These are phyloP conservation scores for Houttuynia cordata DNA, from an alignment of 164 flowering plant species.

Conservation along the genomic window DNA sequence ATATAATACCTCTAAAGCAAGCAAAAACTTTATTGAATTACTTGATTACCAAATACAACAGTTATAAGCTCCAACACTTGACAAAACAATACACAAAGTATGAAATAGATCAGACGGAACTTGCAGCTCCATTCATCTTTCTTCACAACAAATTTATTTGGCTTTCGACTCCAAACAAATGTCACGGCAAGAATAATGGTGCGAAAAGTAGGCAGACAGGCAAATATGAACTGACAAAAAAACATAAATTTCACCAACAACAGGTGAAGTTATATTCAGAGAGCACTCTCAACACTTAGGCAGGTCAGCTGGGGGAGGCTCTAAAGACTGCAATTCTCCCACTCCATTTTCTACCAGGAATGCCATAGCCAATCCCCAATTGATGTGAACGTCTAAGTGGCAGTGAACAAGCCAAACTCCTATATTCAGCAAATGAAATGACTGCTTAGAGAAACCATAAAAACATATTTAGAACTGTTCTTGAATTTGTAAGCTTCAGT, in stretches of 20 bases:
- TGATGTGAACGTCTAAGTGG: constrained; percentile 68
- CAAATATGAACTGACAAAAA: too few relatives aligned
- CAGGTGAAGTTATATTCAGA: neutral
- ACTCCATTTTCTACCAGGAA: constrained; percentile 66
- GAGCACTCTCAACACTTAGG: constrained; percentile 12
- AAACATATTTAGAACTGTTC: neutral
- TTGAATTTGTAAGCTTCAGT: neutral
- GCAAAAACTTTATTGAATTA: too few relatives aligned
- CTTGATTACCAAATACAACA: too few relatives aligned
- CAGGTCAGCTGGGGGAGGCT: constrained; percentile 54
- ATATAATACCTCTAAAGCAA: too few relatives aligned
- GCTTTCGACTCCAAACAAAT: too few relatives aligned
- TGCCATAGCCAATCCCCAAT: constrained; percentile 76
- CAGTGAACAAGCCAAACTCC: constrained; percentile 87
- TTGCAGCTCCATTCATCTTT: too few relatives aligned
- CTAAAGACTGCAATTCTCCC: constrained; percentile 34
- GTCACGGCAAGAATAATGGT: too few relatives aligned
- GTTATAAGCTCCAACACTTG: too few relatives aligned
- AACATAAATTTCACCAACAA: neutral
- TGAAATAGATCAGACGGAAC: too few relatives aligned
- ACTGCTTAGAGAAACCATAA: neutral
- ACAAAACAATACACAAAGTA: too few relatives aligned
- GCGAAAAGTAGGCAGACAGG: too few relatives aligned
- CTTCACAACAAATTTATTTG: too few relatives aligned
- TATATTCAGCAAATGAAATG: constrained; percentile 12